Evolutionary conservation across 768 basidiomycete species (phyloP), one percentile per base, ranked within the genome.

Genomic region (Aureoboletus auriporus): DNA sequence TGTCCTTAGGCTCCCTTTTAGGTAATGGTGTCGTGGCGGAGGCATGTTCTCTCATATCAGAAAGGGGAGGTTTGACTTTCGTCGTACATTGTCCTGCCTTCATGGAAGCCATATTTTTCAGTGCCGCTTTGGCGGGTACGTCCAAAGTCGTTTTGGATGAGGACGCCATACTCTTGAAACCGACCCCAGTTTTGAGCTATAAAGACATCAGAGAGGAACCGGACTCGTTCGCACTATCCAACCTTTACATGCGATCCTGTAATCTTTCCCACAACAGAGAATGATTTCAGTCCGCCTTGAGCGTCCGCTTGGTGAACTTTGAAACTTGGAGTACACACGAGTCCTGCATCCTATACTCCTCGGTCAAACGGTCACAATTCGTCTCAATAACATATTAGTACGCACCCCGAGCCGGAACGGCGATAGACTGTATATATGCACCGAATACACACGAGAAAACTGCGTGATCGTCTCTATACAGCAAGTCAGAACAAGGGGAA

Each of bases 401-500:
- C 53, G 34, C 39, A 70, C 83, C 46, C 61, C 82, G 34, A 90
- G 62, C 5, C 73, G 76, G 1, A 81, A 77, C 1, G 87, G 83
- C 0, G 88, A 81, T 28, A 92, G 60, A 58, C 85, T 80, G 63
- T 92, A 91, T 8, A 92, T 66, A 55, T 86, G 80, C 12, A 82
- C 69, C 1, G 77, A 77, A 52, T 73, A 59, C n/a, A 88, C 55
- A 23, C 70, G 73, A 1, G 61, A 55, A 55, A 83, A 89, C 42
- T 75, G 72, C 4, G 71, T 62, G 62, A 76, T 82, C 0, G 76
- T 72, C 46, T 58, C 89, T 88, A 53, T 11, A 27, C 4, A 12
- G 37, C 6, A 34, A 37, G 4, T 33, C 14, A 11, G 39, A 14
- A 11, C 2, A 14, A 27, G 26, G 13, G 4, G 8, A 33, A 8